Percentiles rank a stretch among this genome's conserved stretches.
Evolutionary conservation across 2,329 filamentous ascomycete species (phyloP).

Genomic region (Ophiostoma montium): DNA sequence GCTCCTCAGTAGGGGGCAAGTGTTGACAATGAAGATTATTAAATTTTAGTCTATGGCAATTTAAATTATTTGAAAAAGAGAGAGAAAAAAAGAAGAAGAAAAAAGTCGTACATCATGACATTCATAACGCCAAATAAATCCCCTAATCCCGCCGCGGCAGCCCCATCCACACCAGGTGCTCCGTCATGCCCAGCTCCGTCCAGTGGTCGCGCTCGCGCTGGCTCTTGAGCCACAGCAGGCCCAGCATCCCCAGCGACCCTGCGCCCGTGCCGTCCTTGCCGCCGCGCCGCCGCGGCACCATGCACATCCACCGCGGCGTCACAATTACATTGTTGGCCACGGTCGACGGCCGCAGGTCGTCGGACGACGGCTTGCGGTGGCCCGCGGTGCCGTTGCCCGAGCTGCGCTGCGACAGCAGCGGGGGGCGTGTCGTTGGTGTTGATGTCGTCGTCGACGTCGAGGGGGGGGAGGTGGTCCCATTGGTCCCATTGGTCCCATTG

Average conservation of each 20-base stretch:
- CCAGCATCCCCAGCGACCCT: constrained; percentile 23
- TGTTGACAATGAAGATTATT: neutral
- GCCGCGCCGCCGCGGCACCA: constrained; percentile 20
- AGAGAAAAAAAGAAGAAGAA: neutral
- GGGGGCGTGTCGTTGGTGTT: neutral
- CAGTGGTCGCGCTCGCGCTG: constrained; percentile 16
- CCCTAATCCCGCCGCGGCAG: constrained; percentile 6
- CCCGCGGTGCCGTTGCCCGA: constrained; percentile 1
- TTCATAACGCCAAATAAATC: neutral
- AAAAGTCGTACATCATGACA: neutral
- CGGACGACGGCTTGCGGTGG: constrained; percentile 6
- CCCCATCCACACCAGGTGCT: constrained; percentile 15
- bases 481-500: neutral
- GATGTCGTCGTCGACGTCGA: too few relatives aligned
- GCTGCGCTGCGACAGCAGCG: neutral
- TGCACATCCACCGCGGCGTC: constrained; percentile 19
- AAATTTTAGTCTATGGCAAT: too few relatives aligned
- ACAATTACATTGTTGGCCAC: constrained; percentile 22
- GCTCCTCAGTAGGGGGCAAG: constrained; percentile 22
- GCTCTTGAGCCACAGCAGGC: constrained; percentile 19
- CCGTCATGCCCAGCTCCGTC: constrained; percentile 15
- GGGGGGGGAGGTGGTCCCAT: neutral
- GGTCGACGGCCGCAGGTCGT: constrained; percentile 2
- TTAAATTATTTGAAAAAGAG: too few relatives aligned
- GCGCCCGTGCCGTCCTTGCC: constrained; percentile 16